phyloP scores from a whole-genome alignment of 768 basidiomycete genomes.

The Sistotremastrum niveocremeum region DNA sequence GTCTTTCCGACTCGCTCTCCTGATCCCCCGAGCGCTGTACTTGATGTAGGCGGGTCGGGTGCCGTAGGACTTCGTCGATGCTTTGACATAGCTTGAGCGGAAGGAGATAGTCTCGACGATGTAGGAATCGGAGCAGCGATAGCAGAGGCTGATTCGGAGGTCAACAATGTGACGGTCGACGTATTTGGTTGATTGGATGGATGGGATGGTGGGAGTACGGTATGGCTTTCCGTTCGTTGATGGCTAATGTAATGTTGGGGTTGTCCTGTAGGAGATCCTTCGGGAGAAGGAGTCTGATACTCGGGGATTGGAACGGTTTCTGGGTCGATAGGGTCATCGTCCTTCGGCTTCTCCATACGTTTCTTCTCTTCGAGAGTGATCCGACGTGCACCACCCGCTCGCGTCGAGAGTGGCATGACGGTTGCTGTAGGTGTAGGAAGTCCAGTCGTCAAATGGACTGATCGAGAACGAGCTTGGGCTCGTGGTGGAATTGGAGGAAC shows the following conservation, averaged over 20 bases:
- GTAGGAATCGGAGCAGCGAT: no score
- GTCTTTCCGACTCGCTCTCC: conserved; percentile 20
- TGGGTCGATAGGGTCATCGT: conserved; percentile 14
- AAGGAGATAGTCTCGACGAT: neutral
- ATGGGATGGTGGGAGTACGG: neutral
- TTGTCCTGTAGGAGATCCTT: neutral
- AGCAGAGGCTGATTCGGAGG: no score
- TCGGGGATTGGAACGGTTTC: conserved; percentile 9
- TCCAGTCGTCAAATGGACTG: no score
- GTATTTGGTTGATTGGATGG: neutral
- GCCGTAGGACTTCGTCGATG: conserved; percentile 61
- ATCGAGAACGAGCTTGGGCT: no score
- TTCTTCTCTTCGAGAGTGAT: conserved; percentile 34
- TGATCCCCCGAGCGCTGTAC: conserved; percentile 16
- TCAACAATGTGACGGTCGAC: neutral
- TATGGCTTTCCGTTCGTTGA: neutral
- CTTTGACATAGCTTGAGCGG: conserved; percentile 4
- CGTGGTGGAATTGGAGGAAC: no score
- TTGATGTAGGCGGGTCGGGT: conserved; percentile 41
- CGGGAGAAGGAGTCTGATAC: neutral
- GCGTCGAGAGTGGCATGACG: neutral
- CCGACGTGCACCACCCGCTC: conserved; percentile 23
- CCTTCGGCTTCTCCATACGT: conserved; percentile 19
- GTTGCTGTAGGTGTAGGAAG: no score
- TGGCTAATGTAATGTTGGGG: neutral